Conservation (phyloP, 2,329 filamentous ascomycete genomes). For the Aaosphaeria arxii region DNA sequence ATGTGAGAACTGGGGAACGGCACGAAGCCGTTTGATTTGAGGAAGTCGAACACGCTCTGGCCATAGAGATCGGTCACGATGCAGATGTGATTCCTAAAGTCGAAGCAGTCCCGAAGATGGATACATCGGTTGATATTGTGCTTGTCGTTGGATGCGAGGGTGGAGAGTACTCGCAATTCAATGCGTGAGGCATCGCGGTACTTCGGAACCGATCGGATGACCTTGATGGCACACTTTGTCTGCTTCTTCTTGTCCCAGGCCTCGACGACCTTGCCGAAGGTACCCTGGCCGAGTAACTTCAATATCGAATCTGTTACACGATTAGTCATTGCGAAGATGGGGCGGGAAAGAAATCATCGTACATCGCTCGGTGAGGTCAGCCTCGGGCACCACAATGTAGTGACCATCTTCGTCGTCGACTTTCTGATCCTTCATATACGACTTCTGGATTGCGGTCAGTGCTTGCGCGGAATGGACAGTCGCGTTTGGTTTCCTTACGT, state of each 20-base stretch:
- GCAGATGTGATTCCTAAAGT: constrained; percentile 96
- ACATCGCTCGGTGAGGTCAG: constrained; percentile 87
- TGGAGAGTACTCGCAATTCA: constrained; percentile 88
- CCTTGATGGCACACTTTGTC: constrained; percentile 89
- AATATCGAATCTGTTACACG: constrained; percentile 70
- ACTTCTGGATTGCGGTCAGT: constrained; percentile 38
- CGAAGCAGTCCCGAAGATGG: constrained; percentile 93
- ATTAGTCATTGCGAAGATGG: constrained; percentile 11
- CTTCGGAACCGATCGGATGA: constrained; percentile 97
- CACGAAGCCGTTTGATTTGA: constrained; percentile 92
- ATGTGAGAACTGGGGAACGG: constrained; percentile 99
- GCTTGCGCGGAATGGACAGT: too few species aligned
- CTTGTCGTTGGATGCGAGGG: constrained; percentile 84
- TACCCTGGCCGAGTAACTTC: constrained; percentile 90
- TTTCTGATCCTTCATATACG: constrained; percentile 59
- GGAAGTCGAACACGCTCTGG: constrained; percentile 96
- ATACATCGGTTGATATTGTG: constrained; percentile 95
- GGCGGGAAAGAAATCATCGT: constrained; percentile 39
- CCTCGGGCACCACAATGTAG: constrained; percentile 88
- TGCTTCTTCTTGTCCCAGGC: constrained; percentile 76
- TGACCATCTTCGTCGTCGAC: constrained; percentile 96
- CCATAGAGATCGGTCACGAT: constrained; percentile 75
- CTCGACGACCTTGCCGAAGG: constrained; percentile 97
- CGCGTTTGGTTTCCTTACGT: constrained; percentile 46
- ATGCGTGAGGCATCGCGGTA: constrained; percentile 96